These are phyloP conservation scores for Suillus subluteus DNA, from an alignment of 768 basidiomycete species.

Conservation along the genomic window DNA sequence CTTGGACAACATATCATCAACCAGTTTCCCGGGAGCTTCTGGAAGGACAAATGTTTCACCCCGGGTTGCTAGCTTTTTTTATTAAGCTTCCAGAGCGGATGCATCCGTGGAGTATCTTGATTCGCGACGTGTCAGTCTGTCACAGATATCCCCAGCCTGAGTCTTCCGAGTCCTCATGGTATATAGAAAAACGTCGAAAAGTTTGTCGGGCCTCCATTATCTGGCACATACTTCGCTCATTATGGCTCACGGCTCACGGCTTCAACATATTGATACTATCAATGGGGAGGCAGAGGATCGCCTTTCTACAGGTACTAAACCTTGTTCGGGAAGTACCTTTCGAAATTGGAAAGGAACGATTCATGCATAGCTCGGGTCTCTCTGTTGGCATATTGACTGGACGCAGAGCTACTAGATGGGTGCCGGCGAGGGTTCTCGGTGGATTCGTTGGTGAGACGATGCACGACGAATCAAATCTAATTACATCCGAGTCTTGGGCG, in stretches of 20 bases:
- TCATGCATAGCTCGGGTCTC: neutral
- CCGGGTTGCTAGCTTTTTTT: neutral
- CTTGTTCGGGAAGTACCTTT: conserved; percentile 23
- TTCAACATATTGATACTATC: neutral
- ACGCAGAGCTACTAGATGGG: neutral
- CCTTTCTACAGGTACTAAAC: neutral
- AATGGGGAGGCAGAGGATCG: no score
- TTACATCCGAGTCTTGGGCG: conserved; percentile 13
- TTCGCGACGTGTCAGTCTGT: neutral
- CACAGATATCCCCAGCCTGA: neutral
- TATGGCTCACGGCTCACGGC: no score
- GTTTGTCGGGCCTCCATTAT: neutral
- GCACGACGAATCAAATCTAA: neutral
- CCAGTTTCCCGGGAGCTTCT: neutral
- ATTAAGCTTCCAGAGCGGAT: neutral
- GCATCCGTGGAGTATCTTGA: neutral
- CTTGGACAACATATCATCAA: conserved; percentile 14
- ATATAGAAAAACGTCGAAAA: neutral
- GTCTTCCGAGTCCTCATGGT: neutral
- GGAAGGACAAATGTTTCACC: neutral
- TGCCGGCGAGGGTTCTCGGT: neutral
- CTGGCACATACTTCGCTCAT: neutral
- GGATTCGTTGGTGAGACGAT: neutral
- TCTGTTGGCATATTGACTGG: neutral
- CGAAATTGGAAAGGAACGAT: conserved; percentile 21